A percentile compares a stretch with the other conserved stretches of the same genome.
phyloP scores from a whole-genome alignment of 169 alveolate species.

The Ichthyophthirius multifiliis region DNA sequence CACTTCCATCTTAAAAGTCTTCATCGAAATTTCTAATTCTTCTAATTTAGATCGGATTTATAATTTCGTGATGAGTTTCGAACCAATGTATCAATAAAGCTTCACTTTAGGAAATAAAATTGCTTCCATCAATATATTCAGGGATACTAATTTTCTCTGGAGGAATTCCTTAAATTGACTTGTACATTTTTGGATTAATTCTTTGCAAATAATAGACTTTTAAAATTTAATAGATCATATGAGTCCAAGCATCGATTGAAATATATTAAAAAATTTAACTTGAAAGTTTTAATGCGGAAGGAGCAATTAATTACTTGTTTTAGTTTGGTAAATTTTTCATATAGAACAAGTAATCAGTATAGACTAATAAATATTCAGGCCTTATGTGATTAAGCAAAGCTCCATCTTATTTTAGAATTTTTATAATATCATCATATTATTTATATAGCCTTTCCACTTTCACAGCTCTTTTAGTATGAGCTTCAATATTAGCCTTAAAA shows the following conservation, averaged over 20 bases:
- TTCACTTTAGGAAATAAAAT: conserved; percentile 19
- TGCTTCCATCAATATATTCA: conserved; percentile 30
- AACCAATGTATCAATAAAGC: conserved; percentile 28
- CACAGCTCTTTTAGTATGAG: conserved; percentile 45
- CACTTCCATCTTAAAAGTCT: conserved; percentile 81
- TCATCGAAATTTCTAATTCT: conserved; percentile 78
- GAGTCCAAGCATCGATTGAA: conserved; percentile 88
- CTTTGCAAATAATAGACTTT: conserved; percentile 87
- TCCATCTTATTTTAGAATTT: conserved; percentile 82
- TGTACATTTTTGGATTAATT: conserved; percentile 80
- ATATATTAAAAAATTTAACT: conserved; percentile 67
- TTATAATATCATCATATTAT: conserved; percentile 75
- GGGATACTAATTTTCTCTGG: conserved; percentile 53
- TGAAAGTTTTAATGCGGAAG: not conserved
- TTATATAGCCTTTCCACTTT: conserved; percentile 36
- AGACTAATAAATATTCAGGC: conserved; percentile 77
- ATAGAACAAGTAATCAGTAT: conserved; percentile 57
- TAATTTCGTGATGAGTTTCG: conserved; percentile 61
- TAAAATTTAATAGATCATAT: conserved; percentile 80
- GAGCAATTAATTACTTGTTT: conserved; percentile 8
- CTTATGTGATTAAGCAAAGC: conserved; percentile 89
- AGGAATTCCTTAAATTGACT: conserved; percentile 67
- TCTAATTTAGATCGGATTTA: conserved; percentile 69
- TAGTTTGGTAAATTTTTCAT: conserved; percentile 36
- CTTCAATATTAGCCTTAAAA: conserved; percentile 32